Evolutionary conservation across 2,329 filamentous ascomycete genomes (phyloP), one percentile per base, ranked within the genome.

Genomic region (Pseudogymnoascus sp.): DNA sequence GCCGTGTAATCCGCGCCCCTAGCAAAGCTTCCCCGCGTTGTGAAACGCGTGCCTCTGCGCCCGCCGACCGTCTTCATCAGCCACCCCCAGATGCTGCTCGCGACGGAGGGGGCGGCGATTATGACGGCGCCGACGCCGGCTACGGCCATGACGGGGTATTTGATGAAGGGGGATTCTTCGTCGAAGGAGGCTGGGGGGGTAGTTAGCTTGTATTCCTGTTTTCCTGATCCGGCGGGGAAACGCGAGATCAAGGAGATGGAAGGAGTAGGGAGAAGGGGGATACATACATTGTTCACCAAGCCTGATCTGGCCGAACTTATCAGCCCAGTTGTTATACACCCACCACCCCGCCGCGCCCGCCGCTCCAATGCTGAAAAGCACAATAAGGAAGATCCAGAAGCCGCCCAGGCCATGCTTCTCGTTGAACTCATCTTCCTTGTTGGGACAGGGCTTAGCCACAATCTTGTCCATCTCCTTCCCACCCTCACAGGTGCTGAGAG

Each of bases 281-380:
- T 28, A 66, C 72, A 67, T 70, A 69, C 78, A 76, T 67, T 78
- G 77, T 70, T 97, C 95, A 63, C 95, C 95, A 12, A 99, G 85
- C 21, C 91, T 85, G 73, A 99, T 93, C 73, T 93, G 88, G 10
- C 95, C 95, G 73, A 97, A 96, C 73, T 96, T 96, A 75, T 87
- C 86, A 69, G 87, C 87, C 90, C 91, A 97, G 76, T 90, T 90
- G 65, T 80, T 84, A 80, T 88, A 96, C 18, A 93, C 88, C 76
- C 87, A 97, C 80, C 90, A 97, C 40, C 95, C 95, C 12, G 89
- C 81, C 4, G 81, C 87, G 0, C 79, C 83, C 1, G 95, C 93
- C 0, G 87, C 78, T 1, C 77, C 81, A 64, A 97, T 82, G 0
- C 93, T 92, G 4, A 93, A 77, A 7, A 91, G 75, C 62, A 97